Base-by-base conservation (phyloP, 164 flowering plant genomes). In the Amborella trichopoda region DNA sequence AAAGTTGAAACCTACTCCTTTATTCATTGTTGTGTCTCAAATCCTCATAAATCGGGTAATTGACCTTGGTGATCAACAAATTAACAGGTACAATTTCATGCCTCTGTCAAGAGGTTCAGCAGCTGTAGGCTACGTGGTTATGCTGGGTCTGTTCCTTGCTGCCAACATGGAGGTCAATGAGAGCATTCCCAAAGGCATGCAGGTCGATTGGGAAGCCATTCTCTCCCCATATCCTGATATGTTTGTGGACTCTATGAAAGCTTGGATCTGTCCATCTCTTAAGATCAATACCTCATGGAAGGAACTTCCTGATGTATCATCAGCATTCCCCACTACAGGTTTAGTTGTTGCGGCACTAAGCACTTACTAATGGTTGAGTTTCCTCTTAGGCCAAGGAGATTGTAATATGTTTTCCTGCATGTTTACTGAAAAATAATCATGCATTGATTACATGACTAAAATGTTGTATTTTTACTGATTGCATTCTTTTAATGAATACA, bases 181-280 rank as follows among this genome's bases (percentile, higher is more conserved):
- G 30, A 71, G 57, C 62, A 84, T 87, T 40, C 99, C 96, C 17
- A 44, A 67, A 59, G 95, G 88, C 26, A 11, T 80, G 33, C 96
- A 91, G 68, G 83, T 86, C 52, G 95, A 91, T 53, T 91, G 96
- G 96, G 99, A 84, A 55, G 99, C 99, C 46, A 82, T 87, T 41
- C 69, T 91, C 24, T 78, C 69, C 47, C 64, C 61, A 10, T 76
- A 77, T 53, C 86, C 90, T 16, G 46, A 61, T 46, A 51, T 68
- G 24, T 91, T 87, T 34, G 42, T 68, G 23, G 76, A 75, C 52
- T 77, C 88, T n/a, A 60, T 78, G 2, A 84, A 77, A 66, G 55
- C 68, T 36, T 91, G 99, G 99, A 50, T 91, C 37, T 75, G 72
- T 52, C 90, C 95, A 34, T 75, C 87, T 51, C 71, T 91, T 27